Evolutionary conservation across 2,329 filamentous ascomycete genomes (phyloP).

Genomic region (Exserohilum rostratum): DNA sequence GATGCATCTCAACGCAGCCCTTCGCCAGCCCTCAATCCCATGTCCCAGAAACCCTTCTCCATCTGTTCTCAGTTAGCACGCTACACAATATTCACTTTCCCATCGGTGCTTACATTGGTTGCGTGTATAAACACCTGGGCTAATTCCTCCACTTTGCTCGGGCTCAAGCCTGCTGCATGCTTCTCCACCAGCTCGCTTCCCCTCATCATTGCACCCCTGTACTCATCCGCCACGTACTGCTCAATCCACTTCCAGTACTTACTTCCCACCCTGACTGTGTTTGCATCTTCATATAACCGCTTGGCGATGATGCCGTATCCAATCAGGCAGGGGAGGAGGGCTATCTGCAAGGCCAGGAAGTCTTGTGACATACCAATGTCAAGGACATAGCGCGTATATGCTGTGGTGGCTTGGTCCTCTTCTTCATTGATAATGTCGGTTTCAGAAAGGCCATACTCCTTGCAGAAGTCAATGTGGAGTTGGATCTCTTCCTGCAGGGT

Average conservation of each 20-base stretch:
- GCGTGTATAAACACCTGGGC: constrained; percentile 84
- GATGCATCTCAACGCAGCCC: background rate
- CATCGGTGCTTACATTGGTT: constrained; percentile 68
- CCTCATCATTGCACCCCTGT: constrained; percentile 71
- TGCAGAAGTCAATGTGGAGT: constrained; percentile 83
- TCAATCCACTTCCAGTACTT: constrained; percentile 90
- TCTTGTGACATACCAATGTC: constrained; percentile 88
- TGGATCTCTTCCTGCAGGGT: constrained; percentile 81
- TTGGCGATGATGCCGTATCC: constrained; percentile 83
- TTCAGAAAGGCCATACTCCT: constrained; percentile 76
- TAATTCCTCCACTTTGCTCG: constrained; percentile 78
- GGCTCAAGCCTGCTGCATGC: constrained; percentile 74
- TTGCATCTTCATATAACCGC: constrained; percentile 68
- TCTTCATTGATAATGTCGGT: constrained; percentile 73
- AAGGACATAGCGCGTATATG: constrained; percentile 82
- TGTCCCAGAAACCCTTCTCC: constrained; percentile 78
- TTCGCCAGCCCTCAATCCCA: constrained; percentile 55
- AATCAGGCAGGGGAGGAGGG: constrained; percentile 85
- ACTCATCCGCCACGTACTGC: constrained; percentile 84
- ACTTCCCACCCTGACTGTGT: constrained; percentile 68
- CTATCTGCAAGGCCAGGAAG: constrained; percentile 84
- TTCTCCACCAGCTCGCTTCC: constrained; percentile 78
- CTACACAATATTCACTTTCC: background rate
- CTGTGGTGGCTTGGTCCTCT: constrained; percentile 80
- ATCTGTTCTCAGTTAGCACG: constrained; percentile 56